These are phyloP conservation scores for Yamadazyma pseudoaaseri DNA, from an alignment of 1,139 yeast genomes.

Conservation along the genomic window DNA sequence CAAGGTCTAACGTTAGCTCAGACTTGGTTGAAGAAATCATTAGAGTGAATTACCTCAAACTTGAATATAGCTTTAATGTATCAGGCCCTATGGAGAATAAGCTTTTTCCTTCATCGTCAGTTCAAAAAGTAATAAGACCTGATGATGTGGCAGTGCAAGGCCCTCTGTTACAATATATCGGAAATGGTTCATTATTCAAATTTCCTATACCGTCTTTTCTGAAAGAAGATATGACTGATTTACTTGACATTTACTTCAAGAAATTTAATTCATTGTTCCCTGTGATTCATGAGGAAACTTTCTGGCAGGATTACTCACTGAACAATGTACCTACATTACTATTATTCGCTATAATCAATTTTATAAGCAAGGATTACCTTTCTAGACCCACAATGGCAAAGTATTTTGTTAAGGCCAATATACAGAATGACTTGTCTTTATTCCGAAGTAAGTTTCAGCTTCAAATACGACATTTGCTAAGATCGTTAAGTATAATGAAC, in stretches of 20 bases:
- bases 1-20: neutral
- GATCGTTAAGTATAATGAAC: constrained; percentile 24
- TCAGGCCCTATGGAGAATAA: neutral
- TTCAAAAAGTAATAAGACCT: neutral
- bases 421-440: neutral
- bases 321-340: constrained; percentile 23
- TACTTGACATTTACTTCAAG: constrained; percentile 27
- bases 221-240: constrained; percentile 18
- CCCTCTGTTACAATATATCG: neutral
- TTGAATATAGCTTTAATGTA: neutral
- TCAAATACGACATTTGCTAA: constrained; percentile 14
- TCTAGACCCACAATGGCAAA: constrained; percentile 18
- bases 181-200: too few species aligned
- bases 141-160: neutral
- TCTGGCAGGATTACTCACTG: constrained; percentile 28
- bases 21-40: neutral
- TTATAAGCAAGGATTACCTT: constrained; percentile 27
- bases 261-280: constrained; percentile 34
- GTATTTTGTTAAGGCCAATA: neutral
- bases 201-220: neutral
- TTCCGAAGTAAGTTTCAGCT: neutral
- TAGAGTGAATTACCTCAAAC: neutral
- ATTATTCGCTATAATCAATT: constrained; percentile 26
- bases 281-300: constrained; percentile 24
- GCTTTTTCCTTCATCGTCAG: neutral